These are phyloP conservation scores for Suhomyces canberraensis DNA, from an alignment of 805 yeast species.

Conservation along the genomic window DNA sequence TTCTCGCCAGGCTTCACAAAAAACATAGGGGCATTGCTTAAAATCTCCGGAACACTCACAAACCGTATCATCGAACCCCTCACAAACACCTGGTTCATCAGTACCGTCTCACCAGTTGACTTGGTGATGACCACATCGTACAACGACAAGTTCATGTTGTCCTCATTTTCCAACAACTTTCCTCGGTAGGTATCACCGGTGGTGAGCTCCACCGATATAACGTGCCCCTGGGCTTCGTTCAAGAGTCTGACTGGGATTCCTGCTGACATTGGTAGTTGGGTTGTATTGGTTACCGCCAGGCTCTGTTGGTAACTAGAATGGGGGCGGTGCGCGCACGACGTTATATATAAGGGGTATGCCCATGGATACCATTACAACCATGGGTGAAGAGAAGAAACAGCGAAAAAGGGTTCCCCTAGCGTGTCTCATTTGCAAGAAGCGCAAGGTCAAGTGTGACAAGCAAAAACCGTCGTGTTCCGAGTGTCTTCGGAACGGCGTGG, in stretches of 20 bases:
- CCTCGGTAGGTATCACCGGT: constrained; percentile 90
- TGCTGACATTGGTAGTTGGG: constrained; percentile 44
- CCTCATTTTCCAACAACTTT: constrained; percentile 80
- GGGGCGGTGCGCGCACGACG: background rate
- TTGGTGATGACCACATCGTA: constrained; percentile 78
- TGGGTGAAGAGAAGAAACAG: constrained; percentile 7
- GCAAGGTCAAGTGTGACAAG: constrained; percentile 45
- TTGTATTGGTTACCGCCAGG: background rate
- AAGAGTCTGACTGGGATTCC: constrained; percentile 84
- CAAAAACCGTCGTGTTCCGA: constrained; percentile 40
- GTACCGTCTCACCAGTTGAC: constrained; percentile 66
- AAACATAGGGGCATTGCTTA: constrained; percentile 86
- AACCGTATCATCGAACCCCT: constrained; percentile 89
- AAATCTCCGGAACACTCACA: constrained; percentile 83
- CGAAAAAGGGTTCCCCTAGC: constrained; percentile 39
- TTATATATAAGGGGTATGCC: background rate
- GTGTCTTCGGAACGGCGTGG: constrained; percentile 38
- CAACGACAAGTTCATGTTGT: constrained; percentile 89
- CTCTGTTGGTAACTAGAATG: background rate
- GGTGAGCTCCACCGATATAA: constrained; percentile 74
- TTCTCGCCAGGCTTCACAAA: constrained; percentile 52
- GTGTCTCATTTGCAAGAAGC: constrained; percentile 37
- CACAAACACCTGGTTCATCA: constrained; percentile 80
- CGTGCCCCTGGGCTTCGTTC: constrained; percentile 87
- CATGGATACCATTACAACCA: background rate